Evolutionary conservation across 2,329 filamentous ascomycete species (phyloP).

Genomic region (Aspergillus ochraceoroseus): DNA sequence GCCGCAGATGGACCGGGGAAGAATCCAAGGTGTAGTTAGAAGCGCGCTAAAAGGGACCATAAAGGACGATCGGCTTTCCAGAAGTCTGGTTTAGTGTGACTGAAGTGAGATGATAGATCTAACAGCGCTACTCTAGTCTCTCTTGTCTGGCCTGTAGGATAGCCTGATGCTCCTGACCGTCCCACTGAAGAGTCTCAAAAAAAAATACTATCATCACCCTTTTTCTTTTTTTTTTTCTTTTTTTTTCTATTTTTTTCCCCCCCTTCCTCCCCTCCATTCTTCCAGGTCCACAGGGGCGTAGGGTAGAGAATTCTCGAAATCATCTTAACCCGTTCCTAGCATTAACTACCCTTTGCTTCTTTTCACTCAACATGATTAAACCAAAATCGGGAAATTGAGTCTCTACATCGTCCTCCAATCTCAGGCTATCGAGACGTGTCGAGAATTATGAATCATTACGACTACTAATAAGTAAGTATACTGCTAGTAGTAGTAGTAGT

Average conservation of each 20-base stretch:
- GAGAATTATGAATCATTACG: too few relatives aligned
- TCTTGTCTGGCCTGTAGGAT: constrained; percentile 22
- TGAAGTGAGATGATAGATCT: constrained; percentile 40
- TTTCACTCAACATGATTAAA: too few relatives aligned
- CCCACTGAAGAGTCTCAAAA: constrained; percentile 3
- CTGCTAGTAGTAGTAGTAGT: too few relatives aligned
- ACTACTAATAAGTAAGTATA: too few relatives aligned
- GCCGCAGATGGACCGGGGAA: constrained; percentile 32
- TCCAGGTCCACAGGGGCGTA: constrained; percentile 12
- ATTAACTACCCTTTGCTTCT: not conserved
- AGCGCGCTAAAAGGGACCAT: constrained; percentile 31
- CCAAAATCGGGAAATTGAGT: too few relatives aligned
- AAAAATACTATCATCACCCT: constrained; percentile 6
- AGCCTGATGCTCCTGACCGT: constrained; percentile 3
- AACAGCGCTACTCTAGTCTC: constrained; percentile 20
- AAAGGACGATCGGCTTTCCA: constrained; percentile 37
- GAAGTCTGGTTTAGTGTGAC: constrained; percentile 33
- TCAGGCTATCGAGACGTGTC: too few relatives aligned
- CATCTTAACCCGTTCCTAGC: not conserved
- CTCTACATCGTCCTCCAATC: too few relatives aligned
- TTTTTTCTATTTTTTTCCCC: too few relatives aligned
- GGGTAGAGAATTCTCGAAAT: constrained; percentile 14
- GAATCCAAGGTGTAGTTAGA: constrained; percentile 27
- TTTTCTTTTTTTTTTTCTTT: not conserved
- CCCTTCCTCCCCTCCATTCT: too few relatives aligned